A percentile compares a stretch with the other conserved stretches of the same genome.
Evolutionary conservation across 2,329 filamentous ascomycete species (phyloP).

Genomic region (Talaromyces sp.): DNA sequence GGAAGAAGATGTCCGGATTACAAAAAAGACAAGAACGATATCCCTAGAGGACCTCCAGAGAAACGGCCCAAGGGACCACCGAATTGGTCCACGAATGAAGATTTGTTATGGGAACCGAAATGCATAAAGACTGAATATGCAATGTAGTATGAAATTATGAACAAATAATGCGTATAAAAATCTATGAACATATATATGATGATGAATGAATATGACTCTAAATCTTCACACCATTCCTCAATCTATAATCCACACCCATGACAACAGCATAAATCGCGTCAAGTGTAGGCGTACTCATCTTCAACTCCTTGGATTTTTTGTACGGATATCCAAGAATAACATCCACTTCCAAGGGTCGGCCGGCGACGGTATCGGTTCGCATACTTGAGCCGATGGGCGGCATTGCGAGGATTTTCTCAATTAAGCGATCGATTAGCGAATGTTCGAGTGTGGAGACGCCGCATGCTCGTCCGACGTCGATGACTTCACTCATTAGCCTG

Average conservation of each 20-base stretch:
- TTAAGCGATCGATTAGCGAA: slow-evolving; percentile 39
- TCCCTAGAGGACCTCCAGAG: neutral
- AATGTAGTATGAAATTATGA: neutral
- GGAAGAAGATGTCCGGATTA: neutral
- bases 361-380: slow-evolving; percentile 45
- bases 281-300: slow-evolving; percentile 20
- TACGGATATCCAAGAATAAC: slow-evolving; percentile 41
- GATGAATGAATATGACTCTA: neutral
- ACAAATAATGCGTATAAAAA: neutral
- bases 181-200: neutral
- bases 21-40: neutral
- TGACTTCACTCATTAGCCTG: slow-evolving; percentile 46
- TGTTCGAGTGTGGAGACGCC: slow-evolving; percentile 38
- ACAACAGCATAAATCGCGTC: slow-evolving; percentile 20
- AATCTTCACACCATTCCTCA: slow-evolving; percentile 13
- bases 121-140: slow-evolving; percentile 25
- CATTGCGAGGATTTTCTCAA: slow-evolving; percentile 42
- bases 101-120: slow-evolving; percentile 30
- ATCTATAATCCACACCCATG: slow-evolving; percentile 16
- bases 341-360: slow-evolving; percentile 48
- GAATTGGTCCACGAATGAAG: slow-evolving; percentile 23
- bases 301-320: slow-evolving; percentile 20
- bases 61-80: slow-evolving; percentile 1
- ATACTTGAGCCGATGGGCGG: slow-evolving; percentile 47
- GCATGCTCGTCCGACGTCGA: slow-evolving; percentile 41